Base-by-base conservation (phyloP, 148 eudicot genomes). In the Silene uniflora region DNA sequence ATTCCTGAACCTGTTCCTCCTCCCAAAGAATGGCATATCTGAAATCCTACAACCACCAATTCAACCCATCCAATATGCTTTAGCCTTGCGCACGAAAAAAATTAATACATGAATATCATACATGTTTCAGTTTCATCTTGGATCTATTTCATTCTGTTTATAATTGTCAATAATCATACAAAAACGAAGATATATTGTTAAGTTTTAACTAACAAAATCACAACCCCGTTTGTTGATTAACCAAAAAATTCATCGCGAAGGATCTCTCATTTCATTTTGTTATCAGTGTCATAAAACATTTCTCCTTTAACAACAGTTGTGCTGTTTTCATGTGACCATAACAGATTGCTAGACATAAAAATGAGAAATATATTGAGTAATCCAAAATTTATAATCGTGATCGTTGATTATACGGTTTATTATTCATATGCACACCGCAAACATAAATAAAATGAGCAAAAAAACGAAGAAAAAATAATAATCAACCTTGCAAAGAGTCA, bases 1-100 rank as follows among this genome's bases (percentile, higher is more conserved):
- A 87, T 87, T 17, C 89, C 87, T 2, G 89, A 87, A 12, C 89
- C 89, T 0, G 89, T 87, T 16, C 89, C 89, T 49, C 89, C 89
- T 78, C 89, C 89, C 56, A 87, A 68, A 3, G 89, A 87, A 75
- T 87, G 89, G 65, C 89, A 87, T 71, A 87, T 84, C 54, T 87
- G 89, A 71, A 87, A 87, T 60, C 89, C 89, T 87, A 73, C 63
- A 74, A n/a, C n/a, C 52, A 7, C n/a, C 52, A 14, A 61, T 24
- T 18, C 44, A 17, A 68, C 27, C 23, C 47, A 17, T 3, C 17
- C 11, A 64, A 16, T 21, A 42, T 2, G 13, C 42, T 67, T 29
- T 12, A 63, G n/a, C n/a, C 18, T 12, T 16, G 12, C 42, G 2
- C 24, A 60, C 21, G 2, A 60, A 60, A 5, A 60, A 6, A 12